Percentiles rank a stretch among this genome's conserved stretches.
Evolutionary conservation across 1,284 basidiomycete genomes (phyloP).

Genomic region (Sutorius eximius): DNA sequence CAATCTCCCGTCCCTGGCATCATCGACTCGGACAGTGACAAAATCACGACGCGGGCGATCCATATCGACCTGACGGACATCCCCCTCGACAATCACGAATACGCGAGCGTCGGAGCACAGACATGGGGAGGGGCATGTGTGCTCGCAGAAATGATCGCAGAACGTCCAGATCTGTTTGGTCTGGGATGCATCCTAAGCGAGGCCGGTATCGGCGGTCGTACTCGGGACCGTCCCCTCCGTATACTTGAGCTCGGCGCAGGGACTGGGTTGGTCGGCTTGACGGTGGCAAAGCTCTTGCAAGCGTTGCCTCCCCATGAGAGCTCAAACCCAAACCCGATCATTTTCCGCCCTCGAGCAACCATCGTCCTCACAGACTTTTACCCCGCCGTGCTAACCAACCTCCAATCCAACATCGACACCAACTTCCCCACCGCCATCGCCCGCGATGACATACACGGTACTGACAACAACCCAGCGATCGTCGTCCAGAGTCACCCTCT

Average conservation of each 20-base stretch:
- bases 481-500: slow-evolving; percentile 31
- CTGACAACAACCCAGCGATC: background rate
- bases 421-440: slow-evolving; percentile 48
- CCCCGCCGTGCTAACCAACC: slow-evolving; percentile 71
- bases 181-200: slow-evolving; percentile 25
- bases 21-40: background rate
- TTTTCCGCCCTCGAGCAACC: slow-evolving; percentile 27
- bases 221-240: slow-evolving; percentile 38
- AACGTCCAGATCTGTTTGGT: slow-evolving; percentile 56
- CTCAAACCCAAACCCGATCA: background rate
- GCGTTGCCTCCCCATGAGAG: slow-evolving; percentile 2
- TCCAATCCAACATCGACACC: slow-evolving; percentile 60
- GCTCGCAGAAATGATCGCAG: slow-evolving; percentile 73
- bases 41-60: slow-evolving; percentile 1
- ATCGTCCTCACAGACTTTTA: slow-evolving; percentile 82
- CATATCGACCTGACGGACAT: slow-evolving; percentile 67
- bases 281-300: slow-evolving; percentile 53
- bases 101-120: slow-evolving; percentile 80
- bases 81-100: slow-evolving; percentile 73
- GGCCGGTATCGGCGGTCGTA: background rate
- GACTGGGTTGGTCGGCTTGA: slow-evolving; percentile 82
- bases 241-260: slow-evolving; percentile 86
- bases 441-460: background rate
- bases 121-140: slow-evolving; percentile 90
- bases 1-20: background rate